Base-by-base conservation (phyloP, 2,329 filamentous ascomycete species). In the Pezicula radicicola region DNA sequence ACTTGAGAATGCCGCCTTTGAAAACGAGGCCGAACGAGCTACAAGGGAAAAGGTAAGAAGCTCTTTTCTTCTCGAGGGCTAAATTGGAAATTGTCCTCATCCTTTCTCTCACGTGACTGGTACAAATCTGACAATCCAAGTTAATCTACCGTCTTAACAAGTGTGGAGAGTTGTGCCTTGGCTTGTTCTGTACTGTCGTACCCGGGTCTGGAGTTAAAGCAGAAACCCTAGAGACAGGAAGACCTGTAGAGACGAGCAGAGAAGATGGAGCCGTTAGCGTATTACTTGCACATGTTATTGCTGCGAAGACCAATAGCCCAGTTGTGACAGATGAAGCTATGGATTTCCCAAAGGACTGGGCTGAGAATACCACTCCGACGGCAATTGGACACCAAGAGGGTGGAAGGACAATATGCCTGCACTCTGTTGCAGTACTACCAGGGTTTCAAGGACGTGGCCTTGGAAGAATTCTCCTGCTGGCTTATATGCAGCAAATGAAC, bases 341-440 rank as follows among this genome's bases (percentile, higher is more conserved):
- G 89, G 80, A 77, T 19, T 77, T 86, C 40, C 90, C 91, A 1
- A 68, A 74, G 37, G 79, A 87, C 65, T 93, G 88, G 85, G 74
- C 75, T 8, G 64, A 69, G 46, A 71, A 70, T 50, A 67, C 66
- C 48, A 70, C 74, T 48, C 66, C 70, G 44, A 74, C 78, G 35
- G 65, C 68, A 2, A 64, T 83, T 9, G 90, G 90, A 30, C 89
- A 96, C 68, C 81, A 88, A 60, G 83, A 90, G 53, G 73, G 75
- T 15, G 91, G 91, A 37, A 73, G 83, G 41, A 95, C 89, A 0
- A 78, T 96, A 50, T 89, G 84, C 50, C 72, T 96, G 46, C 92
- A 97, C 70, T 93, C 89, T 0, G 77, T 97, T 5, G 89, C 88
- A 16, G 85, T 96, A 6, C 76, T 88, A 50, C 90, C 89, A 1